A percentile compares a stretch with the other conserved stretches of the same genome.
These are phyloP conservation scores for Clathrus columnatus DNA, from an alignment of 768 basidiomycete genomes.

Conservation along the genomic window DNA sequence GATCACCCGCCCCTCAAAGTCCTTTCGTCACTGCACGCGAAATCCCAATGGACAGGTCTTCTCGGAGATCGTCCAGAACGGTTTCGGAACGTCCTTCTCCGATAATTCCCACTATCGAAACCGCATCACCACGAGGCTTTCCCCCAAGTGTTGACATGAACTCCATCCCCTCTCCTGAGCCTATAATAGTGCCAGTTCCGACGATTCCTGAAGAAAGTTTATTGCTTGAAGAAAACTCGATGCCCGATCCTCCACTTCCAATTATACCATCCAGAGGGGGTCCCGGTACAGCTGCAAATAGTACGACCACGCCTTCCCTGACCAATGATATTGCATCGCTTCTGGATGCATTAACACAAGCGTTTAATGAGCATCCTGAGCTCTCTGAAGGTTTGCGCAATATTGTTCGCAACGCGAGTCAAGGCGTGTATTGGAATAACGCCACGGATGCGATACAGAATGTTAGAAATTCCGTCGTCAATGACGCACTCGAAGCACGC, in stretches of 20 bases:
- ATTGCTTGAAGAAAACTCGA: not conserved
- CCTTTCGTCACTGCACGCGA: not conserved
- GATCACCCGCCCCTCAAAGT: not conserved
- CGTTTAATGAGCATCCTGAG: conserved; percentile 61
- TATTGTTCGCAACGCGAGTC: conserved; percentile 51
- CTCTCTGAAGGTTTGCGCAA: conserved; percentile 58
- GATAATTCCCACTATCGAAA: not conserved
- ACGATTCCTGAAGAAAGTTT: conserved; percentile 10
- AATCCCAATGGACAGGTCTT: not conserved
- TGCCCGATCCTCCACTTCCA: conserved; percentile 43
- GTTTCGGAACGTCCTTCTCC: not conserved
- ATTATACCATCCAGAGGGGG: conserved; percentile 25
- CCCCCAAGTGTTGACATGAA: not conserved
- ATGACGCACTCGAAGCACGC: conserved; percentile 21
- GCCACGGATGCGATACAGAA: conserved; percentile 44
- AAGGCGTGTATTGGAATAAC: conserved; percentile 59
- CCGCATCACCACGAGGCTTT: not conserved
- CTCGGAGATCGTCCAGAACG: not conserved
- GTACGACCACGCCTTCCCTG: conserved; percentile 35
- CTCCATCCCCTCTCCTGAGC: conserved; percentile 19
- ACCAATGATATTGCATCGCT: conserved; percentile 57
- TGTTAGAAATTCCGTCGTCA: conserved; percentile 19
- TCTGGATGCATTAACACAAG: conserved; percentile 44
- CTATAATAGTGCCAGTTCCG: conserved; percentile 8
- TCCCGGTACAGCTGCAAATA: conserved; percentile 17